These are phyloP conservation scores for Endocarpon pusillum DNA, from an alignment of 495 filamentous ascomycete genomes.

Conservation along the genomic window DNA sequence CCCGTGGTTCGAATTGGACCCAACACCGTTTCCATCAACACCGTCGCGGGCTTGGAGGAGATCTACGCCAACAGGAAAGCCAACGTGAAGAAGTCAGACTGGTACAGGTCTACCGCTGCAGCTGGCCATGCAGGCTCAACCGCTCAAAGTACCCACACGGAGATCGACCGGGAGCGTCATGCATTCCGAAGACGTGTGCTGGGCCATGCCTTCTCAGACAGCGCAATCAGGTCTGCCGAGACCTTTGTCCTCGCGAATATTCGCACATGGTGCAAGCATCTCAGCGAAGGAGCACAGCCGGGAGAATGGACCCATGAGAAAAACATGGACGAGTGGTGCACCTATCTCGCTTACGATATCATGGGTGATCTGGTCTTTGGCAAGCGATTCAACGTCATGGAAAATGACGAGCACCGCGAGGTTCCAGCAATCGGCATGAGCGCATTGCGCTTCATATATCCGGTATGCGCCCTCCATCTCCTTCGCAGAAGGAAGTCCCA, in stretches of 20 bases:
- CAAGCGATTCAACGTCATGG: not conserved
- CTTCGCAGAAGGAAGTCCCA: no score
- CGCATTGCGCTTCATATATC: no score
- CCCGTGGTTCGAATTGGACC: not conserved
- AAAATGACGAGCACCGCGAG: not conserved
- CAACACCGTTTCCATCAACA: no score
- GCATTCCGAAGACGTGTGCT: slow-evolving; percentile 21
- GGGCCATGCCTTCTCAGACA: slow-evolving; percentile 20
- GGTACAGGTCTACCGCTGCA: no score
- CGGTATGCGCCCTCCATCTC: no score
- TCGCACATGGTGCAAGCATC: not conserved
- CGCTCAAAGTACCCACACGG: no score
- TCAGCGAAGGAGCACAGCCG: slow-evolving; percentile 3
- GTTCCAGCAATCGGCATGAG: slow-evolving; percentile 12
- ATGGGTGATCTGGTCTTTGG: slow-evolving; percentile 15
- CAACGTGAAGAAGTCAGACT: slow-evolving; percentile 4
- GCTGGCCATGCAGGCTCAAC: no score
- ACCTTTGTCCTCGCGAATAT: not conserved
- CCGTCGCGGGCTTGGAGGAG: no score
- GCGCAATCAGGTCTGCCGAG: slow-evolving; percentile 10
- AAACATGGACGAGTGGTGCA: slow-evolving; percentile 34
- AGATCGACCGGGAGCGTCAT: slow-evolving; percentile 21
- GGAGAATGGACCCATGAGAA: slow-evolving; percentile 13
- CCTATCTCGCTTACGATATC: slow-evolving; percentile 34
- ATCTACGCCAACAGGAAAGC: not conserved